Evolutionary conservation across 352 stramenopile genomes (phyloP).

Genomic region (Elongisporangium anandrum): DNA sequence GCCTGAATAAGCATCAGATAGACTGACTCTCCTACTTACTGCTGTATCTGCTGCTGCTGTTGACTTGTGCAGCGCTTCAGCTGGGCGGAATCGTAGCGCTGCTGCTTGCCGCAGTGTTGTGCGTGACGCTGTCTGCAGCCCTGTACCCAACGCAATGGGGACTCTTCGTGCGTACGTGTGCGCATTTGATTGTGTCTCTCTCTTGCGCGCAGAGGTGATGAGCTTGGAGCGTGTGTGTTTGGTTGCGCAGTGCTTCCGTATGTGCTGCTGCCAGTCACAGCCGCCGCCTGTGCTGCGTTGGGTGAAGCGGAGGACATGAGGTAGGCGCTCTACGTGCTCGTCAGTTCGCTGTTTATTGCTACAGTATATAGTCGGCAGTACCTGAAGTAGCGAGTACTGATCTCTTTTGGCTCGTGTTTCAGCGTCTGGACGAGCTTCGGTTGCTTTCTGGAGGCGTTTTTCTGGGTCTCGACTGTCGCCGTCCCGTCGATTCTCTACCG

Average conservation of each 20-base stretch:
- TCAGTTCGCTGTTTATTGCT: not conserved
- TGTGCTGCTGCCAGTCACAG: constrained; percentile 56
- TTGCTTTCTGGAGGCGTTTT: constrained; percentile 70
- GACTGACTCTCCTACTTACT: not conserved
- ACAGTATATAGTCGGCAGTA: too few species aligned
- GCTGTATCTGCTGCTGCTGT: constrained; percentile 5
- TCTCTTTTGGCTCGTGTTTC: not conserved
- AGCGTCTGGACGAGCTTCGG: constrained; percentile 60
- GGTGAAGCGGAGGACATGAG: constrained; percentile 50
- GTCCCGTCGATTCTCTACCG: constrained; percentile 63
- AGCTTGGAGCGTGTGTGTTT: not conserved
- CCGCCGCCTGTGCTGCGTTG: constrained; percentile 44
- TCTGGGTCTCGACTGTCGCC: constrained; percentile 60
- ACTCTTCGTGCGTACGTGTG: constrained; percentile 50
- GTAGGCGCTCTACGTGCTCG: constrained; percentile 2
- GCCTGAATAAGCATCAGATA: not conserved
- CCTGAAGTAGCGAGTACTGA: too few species aligned
- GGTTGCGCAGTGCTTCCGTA: constrained; percentile 49
- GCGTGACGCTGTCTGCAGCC: constrained; percentile 52
- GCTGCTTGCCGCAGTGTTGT: constrained; percentile 49
- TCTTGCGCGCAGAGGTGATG: not conserved
- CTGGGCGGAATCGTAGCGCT: constrained; percentile 36
- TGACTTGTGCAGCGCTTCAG: constrained; percentile 20
- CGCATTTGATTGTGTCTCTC: not conserved
- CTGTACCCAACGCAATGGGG: constrained; percentile 61